These are phyloP conservation scores for Ascochyta pisi DNA, from an alignment of 2,329 filamentous ascomycete species.

Conservation along the genomic window DNA sequence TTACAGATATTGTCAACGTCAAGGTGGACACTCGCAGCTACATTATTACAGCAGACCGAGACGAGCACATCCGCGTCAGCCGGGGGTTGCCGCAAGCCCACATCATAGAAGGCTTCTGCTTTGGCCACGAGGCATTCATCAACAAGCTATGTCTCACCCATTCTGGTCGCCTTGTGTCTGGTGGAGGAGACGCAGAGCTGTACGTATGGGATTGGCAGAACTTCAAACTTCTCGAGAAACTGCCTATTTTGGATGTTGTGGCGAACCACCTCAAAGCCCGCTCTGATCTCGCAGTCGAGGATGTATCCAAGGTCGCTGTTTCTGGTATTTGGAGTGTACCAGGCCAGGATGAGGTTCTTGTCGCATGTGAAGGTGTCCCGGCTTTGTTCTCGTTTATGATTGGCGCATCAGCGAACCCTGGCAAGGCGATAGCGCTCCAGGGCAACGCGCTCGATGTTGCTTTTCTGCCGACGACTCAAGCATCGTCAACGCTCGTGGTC, in stretches of 20 bases:
- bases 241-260: slow-evolving; percentile 50
- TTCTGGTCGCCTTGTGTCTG: slow-evolving; percentile 76
- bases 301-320: slow-evolving; percentile 53
- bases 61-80: slow-evolving; percentile 88
- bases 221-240: slow-evolving; percentile 61
- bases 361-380: slow-evolving; percentile 57
- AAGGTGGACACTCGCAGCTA: slow-evolving; percentile 61
- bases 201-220: slow-evolving; percentile 82
- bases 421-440: slow-evolving; percentile 57
- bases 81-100: slow-evolving; percentile 82
- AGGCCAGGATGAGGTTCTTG: slow-evolving; percentile 42
- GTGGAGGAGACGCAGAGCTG: slow-evolving; percentile 81
- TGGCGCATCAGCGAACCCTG: slow-evolving; percentile 53
- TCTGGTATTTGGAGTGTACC: slow-evolving; percentile 59
- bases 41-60: slow-evolving; percentile 72
- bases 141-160: slow-evolving; percentile 74
- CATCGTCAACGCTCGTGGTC: slow-evolving; percentile 47
- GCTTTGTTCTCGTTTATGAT: slow-evolving; percentile 70
- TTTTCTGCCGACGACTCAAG: slow-evolving; percentile 26
- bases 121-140: slow-evolving; percentile 87
- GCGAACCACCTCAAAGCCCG: slow-evolving; percentile 28
- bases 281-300: slow-evolving; percentile 18
- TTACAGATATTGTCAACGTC: slow-evolving; percentile 75
- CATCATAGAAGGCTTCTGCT: slow-evolving; percentile 86
- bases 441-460: slow-evolving; percentile 71